A percentile compares a stretch with the other conserved stretches of the same genome.
Evolutionary conservation across 2,329 filamentous ascomycete species (phyloP).

Genomic region (Aspergillus jensenii): DNA sequence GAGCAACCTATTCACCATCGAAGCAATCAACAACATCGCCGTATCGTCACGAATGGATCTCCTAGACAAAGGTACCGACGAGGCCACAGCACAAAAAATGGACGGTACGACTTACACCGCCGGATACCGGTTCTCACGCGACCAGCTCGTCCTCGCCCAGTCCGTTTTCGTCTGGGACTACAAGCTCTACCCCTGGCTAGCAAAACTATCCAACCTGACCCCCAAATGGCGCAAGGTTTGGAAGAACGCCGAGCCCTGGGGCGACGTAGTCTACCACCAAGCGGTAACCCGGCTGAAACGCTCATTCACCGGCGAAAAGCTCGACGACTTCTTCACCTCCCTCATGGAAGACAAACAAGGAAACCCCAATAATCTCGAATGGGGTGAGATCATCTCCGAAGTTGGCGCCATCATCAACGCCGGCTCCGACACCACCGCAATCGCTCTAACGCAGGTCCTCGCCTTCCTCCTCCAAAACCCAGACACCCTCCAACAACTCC

Average conservation of each 20-base stretch:
- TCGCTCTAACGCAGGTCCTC: slow-evolving; percentile 53
- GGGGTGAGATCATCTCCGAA: slow-evolving; percentile 58
- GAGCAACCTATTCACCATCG: slow-evolving; percentile 57
- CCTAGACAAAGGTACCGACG: slow-evolving; percentile 47
- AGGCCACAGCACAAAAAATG: slow-evolving; percentile 35
- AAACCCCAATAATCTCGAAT: slow-evolving; percentile 47
- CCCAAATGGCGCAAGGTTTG: background rate
- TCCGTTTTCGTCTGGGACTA: background rate
- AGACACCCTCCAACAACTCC: slow-evolving; percentile 32
- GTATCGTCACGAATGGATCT: slow-evolving; percentile 52
- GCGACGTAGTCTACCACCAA: slow-evolving; percentile 50
- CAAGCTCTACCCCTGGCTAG: background rate
- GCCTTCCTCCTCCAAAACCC: slow-evolving; percentile 52
- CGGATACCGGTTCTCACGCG: background rate
- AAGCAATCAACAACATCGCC: slow-evolving; percentile 60
- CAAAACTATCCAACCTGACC: background rate
- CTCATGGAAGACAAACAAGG: slow-evolving; percentile 52
- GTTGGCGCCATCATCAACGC: slow-evolving; percentile 43
- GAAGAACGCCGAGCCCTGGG: slow-evolving; percentile 47
- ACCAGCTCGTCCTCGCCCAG: background rate
- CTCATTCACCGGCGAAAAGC: slow-evolving; percentile 48
- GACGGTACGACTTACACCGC: background rate
- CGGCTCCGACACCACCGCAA: slow-evolving; percentile 51
- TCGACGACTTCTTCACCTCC: slow-evolving; percentile 57
- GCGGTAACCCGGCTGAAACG: slow-evolving; percentile 29